Percentiles rank a stretch among this genome's conserved stretches.
Evolutionary conservation across 1,284 basidiomycete species (phyloP).

Genomic region (Vanrija sp.): DNA sequence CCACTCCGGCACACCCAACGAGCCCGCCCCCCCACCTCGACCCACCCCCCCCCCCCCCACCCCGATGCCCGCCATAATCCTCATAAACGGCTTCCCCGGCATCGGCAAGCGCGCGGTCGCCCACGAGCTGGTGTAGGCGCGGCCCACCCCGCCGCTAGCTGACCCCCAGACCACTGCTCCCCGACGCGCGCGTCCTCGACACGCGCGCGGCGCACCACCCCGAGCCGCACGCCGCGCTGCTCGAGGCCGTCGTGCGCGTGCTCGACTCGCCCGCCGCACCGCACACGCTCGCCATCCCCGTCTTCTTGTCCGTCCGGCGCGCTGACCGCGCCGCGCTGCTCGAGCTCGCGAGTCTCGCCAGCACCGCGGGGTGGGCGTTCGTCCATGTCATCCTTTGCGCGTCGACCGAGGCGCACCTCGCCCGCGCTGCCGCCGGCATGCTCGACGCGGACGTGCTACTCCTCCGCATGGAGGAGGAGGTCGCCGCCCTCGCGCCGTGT

Average conservation of each 20-base stretch:
- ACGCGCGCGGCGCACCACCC: conserved; percentile 4
- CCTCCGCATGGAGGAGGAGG: conserved; percentile 35
- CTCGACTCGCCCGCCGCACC: too few species aligned
- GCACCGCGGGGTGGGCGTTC: conserved; percentile 11
- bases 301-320: conserved; percentile 16
- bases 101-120: conserved; percentile 34
- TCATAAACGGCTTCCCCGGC: conserved; percentile 38
- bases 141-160: too few species aligned
- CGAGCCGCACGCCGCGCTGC: neutral
- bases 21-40: too few species aligned
- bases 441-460: conserved; percentile 15
- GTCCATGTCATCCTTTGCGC: conserved; percentile 29
- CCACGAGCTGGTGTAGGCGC: conserved; percentile 29
- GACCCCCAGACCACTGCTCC: neutral
- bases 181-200: too few species aligned
- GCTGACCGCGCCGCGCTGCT: conserved; percentile 14
- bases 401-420: conserved; percentile 18
- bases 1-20: too few species aligned
- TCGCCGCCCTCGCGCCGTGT: conserved; percentile 17
- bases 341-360: conserved; percentile 13
- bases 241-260: too few species aligned
- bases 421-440: conserved; percentile 2
- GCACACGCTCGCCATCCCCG: too few species aligned
- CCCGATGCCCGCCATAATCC: conserved; percentile 23
- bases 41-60: too few species aligned